phyloP scores from a whole-genome alignment of 345 rosid genomes.

The Ricinus communis region DNA sequence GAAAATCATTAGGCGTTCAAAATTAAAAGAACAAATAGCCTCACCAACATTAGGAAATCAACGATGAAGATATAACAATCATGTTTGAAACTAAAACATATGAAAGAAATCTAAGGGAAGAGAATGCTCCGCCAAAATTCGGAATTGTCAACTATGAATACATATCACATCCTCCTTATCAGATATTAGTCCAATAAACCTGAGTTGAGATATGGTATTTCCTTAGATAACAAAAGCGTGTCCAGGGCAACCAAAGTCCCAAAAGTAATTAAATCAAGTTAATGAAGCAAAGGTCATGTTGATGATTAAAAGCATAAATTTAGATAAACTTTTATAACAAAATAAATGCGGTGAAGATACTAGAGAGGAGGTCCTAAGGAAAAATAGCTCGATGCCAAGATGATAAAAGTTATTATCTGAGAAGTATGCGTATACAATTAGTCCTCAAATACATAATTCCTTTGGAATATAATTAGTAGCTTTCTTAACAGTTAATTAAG shows the following conservation, averaged over 20 bases:
- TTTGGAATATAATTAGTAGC: not conserved
- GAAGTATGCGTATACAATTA: too few species aligned
- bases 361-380: too few species aligned
- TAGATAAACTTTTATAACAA: not conserved
- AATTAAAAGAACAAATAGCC: not conserved
- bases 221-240: not conserved
- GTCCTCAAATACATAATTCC: too few species aligned
- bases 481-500: not conserved
- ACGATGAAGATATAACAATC: not conserved
- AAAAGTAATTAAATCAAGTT: not conserved
- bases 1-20: slow-evolving; percentile 9
- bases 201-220: not conserved
- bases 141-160: not conserved
- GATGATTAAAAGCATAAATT: not conserved
- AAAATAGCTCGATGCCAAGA: too few species aligned
- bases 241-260: not conserved
- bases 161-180: not conserved
- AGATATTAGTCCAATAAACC: not conserved
- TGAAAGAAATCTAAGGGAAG: not conserved
- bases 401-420: too few species aligned
- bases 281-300: not conserved
- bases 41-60: not conserved
- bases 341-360: too few species aligned
- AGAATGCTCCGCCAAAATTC: not conserved
- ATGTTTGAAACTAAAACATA: not conserved